Percentiles rank a stretch among this genome's conserved stretches.
These are phyloP conservation scores for Collybiopsis confluens DNA, from an alignment of 768 basidiomycete species.

Conservation along the genomic window DNA sequence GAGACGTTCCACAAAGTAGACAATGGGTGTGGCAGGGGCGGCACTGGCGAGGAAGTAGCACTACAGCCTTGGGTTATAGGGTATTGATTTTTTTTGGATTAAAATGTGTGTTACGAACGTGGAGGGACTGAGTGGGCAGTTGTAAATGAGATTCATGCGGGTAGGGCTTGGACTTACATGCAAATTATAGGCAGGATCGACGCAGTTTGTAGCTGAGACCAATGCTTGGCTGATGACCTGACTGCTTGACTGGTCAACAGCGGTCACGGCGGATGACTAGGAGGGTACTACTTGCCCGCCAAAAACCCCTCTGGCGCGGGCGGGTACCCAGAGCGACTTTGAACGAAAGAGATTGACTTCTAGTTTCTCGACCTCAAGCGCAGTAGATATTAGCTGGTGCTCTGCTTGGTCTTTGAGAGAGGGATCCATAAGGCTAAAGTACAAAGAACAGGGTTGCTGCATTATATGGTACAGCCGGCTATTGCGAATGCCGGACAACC, in stretches of 20 bases:
- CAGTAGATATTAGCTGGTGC: conserved; percentile 64
- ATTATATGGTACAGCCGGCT: too few species aligned
- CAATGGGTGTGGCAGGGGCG: conserved; percentile 66
- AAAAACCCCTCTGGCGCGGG: conserved; percentile 67
- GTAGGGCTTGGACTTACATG: conserved; percentile 56
- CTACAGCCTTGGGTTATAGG: conserved; percentile 30
- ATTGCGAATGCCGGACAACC: background rate
- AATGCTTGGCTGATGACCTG: conserved; percentile 88
- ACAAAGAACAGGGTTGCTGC: too few species aligned
- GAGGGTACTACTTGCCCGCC: conserved; percentile 49
- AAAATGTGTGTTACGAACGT: conserved; percentile 42
- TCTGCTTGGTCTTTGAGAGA: conserved; percentile 44
- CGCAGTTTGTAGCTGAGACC: conserved; percentile 74
- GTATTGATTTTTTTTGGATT: background rate
- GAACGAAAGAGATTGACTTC: conserved; percentile 78
- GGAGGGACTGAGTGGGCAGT: conserved; percentile 49
- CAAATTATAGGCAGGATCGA: conserved; percentile 57
- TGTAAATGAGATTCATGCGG: background rate
- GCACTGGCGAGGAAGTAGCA: conserved; percentile 81
- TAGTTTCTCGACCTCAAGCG: conserved; percentile 74
- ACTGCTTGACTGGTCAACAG: conserved; percentile 15
- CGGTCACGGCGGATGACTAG: background rate
- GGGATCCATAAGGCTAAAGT: conserved; percentile 25
- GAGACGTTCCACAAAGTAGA: conserved; percentile 74
- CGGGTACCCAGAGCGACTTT: conserved; percentile 64